A percentile compares a stretch with the other conserved stretches of the same genome.
Evolutionary conservation across 1,139 yeast species (phyloP).

Genomic region (Lodderomyces orthopsilosis): DNA sequence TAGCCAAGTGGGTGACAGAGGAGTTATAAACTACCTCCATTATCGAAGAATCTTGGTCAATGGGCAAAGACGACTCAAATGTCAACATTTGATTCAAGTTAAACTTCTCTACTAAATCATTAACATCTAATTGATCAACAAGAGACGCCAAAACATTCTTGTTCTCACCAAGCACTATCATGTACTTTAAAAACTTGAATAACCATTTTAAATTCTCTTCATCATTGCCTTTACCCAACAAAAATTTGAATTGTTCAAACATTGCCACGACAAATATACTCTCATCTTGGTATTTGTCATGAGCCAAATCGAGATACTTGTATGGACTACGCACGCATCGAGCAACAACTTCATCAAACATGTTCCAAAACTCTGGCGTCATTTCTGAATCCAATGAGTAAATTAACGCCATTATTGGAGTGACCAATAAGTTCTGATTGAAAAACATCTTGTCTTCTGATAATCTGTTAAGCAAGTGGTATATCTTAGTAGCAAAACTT

Average conservation of each 20-base stretch:
- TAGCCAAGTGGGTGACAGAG: conserved; percentile 20
- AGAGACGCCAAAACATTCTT: conserved; percentile 10
- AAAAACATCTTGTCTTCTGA: conserved; percentile 36
- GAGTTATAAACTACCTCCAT: conserved; percentile 14
- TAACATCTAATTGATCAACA: conserved; percentile 10
- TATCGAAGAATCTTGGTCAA: conserved; percentile 12
- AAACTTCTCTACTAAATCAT: not conserved
- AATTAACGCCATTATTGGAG: conserved; percentile 44
- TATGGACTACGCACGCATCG: conserved; percentile 74
- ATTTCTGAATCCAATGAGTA: conserved; percentile 29
- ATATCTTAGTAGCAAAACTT: conserved; percentile 22
- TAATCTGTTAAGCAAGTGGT: conserved; percentile 23
- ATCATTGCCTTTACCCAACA: conserved; percentile 27
- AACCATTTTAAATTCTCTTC: conserved; percentile 49
- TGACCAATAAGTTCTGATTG: conserved; percentile 39
- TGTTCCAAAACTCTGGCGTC: conserved; percentile 37
- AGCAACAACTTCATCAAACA: conserved; percentile 72
- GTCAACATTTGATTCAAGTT: not conserved
- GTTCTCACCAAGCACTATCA: conserved; percentile 57
- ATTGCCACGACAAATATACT: conserved; percentile 70
- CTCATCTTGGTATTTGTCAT: conserved; percentile 32
- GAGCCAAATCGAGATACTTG: conserved; percentile 72
- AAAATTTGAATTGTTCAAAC: conserved; percentile 70
- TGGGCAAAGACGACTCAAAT: not conserved
- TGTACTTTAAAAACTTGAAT: conserved; percentile 38